Percentiles rank a stretch among this genome's conserved stretches.
Evolutionary conservation across 2,329 filamentous ascomycete genomes (phyloP).

Genomic region (Apiospora pterosperma): DNA sequence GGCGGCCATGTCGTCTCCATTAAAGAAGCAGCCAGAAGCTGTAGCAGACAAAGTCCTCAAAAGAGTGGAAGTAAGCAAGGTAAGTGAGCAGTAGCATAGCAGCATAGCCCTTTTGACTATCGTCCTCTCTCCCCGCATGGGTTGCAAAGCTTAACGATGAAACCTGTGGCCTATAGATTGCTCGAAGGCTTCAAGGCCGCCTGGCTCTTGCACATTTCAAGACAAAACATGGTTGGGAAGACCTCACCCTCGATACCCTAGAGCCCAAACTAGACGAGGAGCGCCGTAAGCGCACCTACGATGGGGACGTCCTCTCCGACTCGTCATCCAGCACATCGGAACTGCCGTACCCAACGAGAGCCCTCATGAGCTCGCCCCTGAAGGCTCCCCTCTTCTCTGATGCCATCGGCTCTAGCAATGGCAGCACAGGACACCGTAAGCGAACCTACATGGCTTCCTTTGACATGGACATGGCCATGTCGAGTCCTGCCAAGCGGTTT

Average conservation of each 20-base stretch:
- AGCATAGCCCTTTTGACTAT: neutral
- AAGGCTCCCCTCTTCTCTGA: conserved; percentile 84
- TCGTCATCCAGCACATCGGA: conserved; percentile 83
- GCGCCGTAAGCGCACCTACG: conserved; percentile 65
- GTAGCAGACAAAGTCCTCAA: conserved; percentile 68
- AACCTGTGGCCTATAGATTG: conserved; percentile 62
- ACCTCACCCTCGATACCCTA: conserved; percentile 80
- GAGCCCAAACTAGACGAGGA: conserved; percentile 81
- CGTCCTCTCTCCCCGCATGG: conserved; percentile 3
- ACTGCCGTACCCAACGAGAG: conserved; percentile 62
- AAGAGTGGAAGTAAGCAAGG: conserved; percentile 73
- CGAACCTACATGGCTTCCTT: conserved; percentile 60
- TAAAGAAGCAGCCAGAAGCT: conserved; percentile 61
- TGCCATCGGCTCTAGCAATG: conserved; percentile 67
- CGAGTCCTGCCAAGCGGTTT: conserved; percentile 65
- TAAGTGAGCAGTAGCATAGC: conserved; percentile 34
- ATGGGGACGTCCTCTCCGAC: conserved; percentile 77
- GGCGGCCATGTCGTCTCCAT: conserved; percentile 53
- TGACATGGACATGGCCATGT: conserved; percentile 42
- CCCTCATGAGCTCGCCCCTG: conserved; percentile 80
- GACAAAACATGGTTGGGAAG: conserved; percentile 92
- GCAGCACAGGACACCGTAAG: conserved; percentile 63
- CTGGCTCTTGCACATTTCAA: conserved; percentile 96
- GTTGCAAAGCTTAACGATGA: conserved; percentile 12
- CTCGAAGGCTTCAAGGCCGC: conserved; percentile 85